Evolutionary conservation across 208 protist species (phyloP), one percentile per base, ranked within the genome.

Genomic region (Balamuthia mandrillaris): DNA sequence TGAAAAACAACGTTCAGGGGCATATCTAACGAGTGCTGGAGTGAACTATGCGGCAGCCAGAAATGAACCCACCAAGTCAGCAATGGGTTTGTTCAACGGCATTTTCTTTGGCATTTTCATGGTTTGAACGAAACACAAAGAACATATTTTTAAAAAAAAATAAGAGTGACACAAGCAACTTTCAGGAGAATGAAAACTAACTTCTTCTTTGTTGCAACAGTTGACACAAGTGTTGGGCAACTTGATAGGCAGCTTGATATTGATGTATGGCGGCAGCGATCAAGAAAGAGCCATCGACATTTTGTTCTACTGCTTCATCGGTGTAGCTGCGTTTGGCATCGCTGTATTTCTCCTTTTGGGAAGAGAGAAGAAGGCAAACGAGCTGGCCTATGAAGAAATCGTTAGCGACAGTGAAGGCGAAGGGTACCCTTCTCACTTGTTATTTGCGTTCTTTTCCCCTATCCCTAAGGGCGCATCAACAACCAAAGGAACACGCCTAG

Each of bases 91-190:
- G 42, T 75, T 75, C 66, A 75, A 37, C 10, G 66, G 66, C 4
- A 75, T 75, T 44, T 75, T 75, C 66, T 75, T 75, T 29, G 18
- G 66, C 41, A 75, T 75, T 44, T 75, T 75, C 42, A 37, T 54
- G 66, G 66, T 75, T n/a, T n/a, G n/a, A n/a, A 54, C 16, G 16
- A 14, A 54, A 24, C 21, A 10, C 41, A 4, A 7, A 24, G 1
- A 1, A 12, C 7, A 27, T 18, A n/a, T 21, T 44, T 33, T 4
- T 41, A 18, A 18, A 68, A 37, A 29, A 33, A 14, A 0, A 1
- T 44, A 29, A 33, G 37, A 16, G 33, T 37, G 3, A 54, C 16
- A 2, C 14, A 41, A 16, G 35, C 5, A 2, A 12, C 14, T 21
- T 7, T 74, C 0, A 0, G 16, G 56, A 41, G 18, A 1, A 37